Percentiles rank a stretch among this genome's conserved stretches.
These are phyloP conservation scores for Penicillium sp. DNA, from an alignment of 2,329 filamentous ascomycete species.

Conservation along the genomic window DNA sequence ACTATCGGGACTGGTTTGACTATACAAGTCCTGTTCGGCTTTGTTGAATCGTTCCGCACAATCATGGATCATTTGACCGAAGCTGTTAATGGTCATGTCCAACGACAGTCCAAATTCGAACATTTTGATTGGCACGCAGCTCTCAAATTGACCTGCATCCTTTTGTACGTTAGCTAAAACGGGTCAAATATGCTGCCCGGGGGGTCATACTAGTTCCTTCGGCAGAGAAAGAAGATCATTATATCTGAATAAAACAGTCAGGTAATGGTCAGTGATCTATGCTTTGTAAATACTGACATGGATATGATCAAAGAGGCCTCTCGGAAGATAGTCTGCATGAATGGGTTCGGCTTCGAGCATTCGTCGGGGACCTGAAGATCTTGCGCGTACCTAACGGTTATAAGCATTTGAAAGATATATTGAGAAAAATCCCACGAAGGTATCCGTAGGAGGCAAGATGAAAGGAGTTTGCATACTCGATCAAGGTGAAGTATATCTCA, in stretches of 20 bases:
- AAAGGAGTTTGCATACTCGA: not conserved
- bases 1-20: not conserved
- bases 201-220: not conserved
- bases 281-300: not conserved
- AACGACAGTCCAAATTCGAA: not conserved
- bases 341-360: not conserved
- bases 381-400: not conserved
- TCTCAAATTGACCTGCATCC: not conserved
- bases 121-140: not conserved
- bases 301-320: not conserved
- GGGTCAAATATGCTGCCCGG: not conserved
- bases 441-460: not conserved
- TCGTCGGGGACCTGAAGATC: not conserved
- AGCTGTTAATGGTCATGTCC: not conserved
- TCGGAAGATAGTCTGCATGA: not conserved
- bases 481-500: not conserved
- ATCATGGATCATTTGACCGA: not conserved
- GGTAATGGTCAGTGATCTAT: not conserved
- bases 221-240: not conserved
- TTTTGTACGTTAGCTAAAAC: not conserved
- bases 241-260: not conserved
- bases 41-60: not conserved
- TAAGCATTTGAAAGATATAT: not conserved
- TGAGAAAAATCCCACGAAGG: not conserved
- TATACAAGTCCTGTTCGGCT: not conserved